phyloP scores from a whole-genome alignment of 2,329 filamentous ascomycete genomes.

The Coniochaeta prunicola region DNA sequence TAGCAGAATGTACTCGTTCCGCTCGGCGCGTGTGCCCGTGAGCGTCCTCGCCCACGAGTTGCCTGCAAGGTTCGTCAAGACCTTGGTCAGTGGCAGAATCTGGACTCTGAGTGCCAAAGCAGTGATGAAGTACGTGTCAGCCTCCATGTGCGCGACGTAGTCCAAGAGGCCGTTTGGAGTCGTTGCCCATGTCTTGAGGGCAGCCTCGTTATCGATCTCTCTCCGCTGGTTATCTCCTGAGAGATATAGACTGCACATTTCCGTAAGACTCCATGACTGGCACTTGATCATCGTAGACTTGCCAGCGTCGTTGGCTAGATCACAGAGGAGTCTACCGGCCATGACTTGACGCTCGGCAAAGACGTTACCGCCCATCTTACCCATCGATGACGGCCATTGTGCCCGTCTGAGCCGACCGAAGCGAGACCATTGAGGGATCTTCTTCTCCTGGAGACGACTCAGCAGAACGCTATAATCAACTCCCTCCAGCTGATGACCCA shows the following conservation, averaged over 20 bases:
- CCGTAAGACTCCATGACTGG: conserved; percentile 94
- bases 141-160: conserved; percentile 88
- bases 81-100: conserved; percentile 87
- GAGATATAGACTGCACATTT: conserved; percentile 93
- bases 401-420: conserved; percentile 78
- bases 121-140: conserved; percentile 92
- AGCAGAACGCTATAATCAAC: conserved; percentile 91
- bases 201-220: conserved; percentile 83
- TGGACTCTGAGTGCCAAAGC: conserved; percentile 84
- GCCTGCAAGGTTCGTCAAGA: conserved; percentile 90
- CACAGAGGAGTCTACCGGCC: conserved; percentile 82
- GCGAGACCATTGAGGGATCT: conserved; percentile 89
- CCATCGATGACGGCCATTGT: conserved; percentile 82
- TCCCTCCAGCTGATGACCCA: conserved; percentile 94
- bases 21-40: conserved; percentile 90
- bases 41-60: conserved; percentile 97
- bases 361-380: conserved; percentile 79
- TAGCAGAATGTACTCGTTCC: conserved; percentile 97
- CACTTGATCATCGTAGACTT: conserved; percentile 97
- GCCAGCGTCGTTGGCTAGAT: conserved; percentile 91
- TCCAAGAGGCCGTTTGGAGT: conserved; percentile 84
- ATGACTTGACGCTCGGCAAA: conserved; percentile 90
- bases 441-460: conserved; percentile 80
- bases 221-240: conserved; percentile 63
- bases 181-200: conserved; percentile 78